Base-by-base conservation (phyloP, 495 filamentous ascomycete species). In the Penicillium cataractarum region DNA sequence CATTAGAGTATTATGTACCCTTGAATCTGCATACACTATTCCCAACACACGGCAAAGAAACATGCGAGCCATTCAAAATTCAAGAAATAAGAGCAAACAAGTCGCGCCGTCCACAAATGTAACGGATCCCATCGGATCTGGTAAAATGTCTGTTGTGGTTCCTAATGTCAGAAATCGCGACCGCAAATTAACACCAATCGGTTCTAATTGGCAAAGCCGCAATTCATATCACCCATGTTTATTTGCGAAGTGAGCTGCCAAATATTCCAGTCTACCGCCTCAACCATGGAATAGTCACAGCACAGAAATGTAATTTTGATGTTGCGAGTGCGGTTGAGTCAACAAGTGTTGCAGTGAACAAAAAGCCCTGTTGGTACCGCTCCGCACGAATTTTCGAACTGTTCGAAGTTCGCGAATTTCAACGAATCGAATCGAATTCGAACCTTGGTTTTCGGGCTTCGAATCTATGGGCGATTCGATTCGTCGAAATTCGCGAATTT, bases 351-450 rank as follows among this genome's bases (percentile, higher is more conserved):
- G 37, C 37, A 0, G 37, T 40, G 37, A 40, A 40, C 37, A 40
- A 40, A 40, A 40, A 40, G 37, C 37, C 17, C 4, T 6, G 37
- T 40, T 32, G 29, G 4, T 46, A 46, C 42, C 39, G 39, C 55
- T 57, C 39, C 39, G 39, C 55, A 57, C 39, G 55, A 57, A 57
- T 57, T 57, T 57, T 57, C 24, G 55, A 57, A 57, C 22, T 40
- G 17, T 40, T 40, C 37, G 37, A 40, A 40, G 4, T 40, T 40
- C 37, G 37, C 54, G 54, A 56, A 40, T 56, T 39, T 42, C 35
- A 35, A 39, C 54, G 33, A 56, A 56, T 42, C 54, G 54, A 56
- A 56, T 56, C 54, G 19, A 56, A 56, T 56, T 56, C 54, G 31
- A 56, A 56, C 54, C 21, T 40, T 56, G 54, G 33, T 40, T 56